A percentile compares a stretch with the other conserved stretches of the same genome.
Evolutionary conservation across 768 basidiomycete genomes (phyloP).

Genomic region (Dacryopinax spathularia): DNA sequence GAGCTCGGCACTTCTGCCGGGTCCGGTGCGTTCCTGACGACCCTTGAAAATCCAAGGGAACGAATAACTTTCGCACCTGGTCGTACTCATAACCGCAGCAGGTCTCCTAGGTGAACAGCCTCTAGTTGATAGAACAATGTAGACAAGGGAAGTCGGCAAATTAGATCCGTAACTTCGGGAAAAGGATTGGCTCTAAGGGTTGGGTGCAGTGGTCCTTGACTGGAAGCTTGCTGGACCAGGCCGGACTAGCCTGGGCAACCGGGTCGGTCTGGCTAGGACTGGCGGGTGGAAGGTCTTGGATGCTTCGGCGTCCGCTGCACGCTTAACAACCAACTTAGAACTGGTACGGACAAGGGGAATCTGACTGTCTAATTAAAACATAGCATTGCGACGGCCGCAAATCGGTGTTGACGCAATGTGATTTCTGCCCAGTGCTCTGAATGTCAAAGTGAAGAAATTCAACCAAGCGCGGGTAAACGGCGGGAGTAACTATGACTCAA

Average conservation of each 20-base stretch:
- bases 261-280: conserved; percentile 32
- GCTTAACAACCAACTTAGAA: conserved; percentile 59
- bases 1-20: conserved; percentile 55
- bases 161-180: conserved; percentile 70
- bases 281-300: conserved; percentile 35
- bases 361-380: conserved; percentile 76
- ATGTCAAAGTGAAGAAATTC: conserved; percentile 73
- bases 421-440: conserved; percentile 74
- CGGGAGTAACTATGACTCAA: conserved; percentile 71
- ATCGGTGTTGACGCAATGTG: conserved; percentile 69
- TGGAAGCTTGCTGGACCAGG: conserved; percentile 54
- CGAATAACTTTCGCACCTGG: conserved; percentile 54
- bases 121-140: conserved; percentile 70
- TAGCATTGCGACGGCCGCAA: conserved; percentile 64
- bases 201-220: conserved; percentile 64
- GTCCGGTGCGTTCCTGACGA: conserved; percentile 61
- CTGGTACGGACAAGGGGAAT: conserved; percentile 70
- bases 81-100: conserved; percentile 68
- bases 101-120: conserved; percentile 72
- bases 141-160: conserved; percentile 73
- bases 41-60: conserved; percentile 72
- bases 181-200: conserved; percentile 69
- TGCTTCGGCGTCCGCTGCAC: conserved; percentile 46
- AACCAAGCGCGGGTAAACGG: conserved; percentile 66
- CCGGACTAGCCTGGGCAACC: conserved; percentile 54